These are phyloP conservation scores for Codiaeum variegatum DNA, from an alignment of 441 rosid species.

Conservation along the genomic window DNA sequence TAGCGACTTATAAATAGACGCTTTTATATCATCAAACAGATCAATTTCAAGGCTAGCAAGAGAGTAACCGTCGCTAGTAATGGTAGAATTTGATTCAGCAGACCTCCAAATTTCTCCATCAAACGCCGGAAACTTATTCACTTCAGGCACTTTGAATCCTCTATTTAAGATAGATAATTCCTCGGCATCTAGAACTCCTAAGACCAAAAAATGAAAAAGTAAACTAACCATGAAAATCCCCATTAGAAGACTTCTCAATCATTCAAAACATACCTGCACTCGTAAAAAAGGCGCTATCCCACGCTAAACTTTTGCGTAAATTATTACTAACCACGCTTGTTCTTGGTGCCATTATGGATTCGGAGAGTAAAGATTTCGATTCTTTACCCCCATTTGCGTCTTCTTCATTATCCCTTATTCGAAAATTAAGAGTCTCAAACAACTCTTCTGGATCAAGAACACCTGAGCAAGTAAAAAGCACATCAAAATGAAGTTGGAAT, in stretches of 20 bases:
- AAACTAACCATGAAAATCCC: neutral
- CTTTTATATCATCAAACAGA: slow-evolving; percentile 46
- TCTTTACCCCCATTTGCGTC: slow-evolving; percentile 12
- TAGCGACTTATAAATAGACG: slow-evolving; percentile 26
- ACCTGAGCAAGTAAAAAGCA: slow-evolving; percentile 32
- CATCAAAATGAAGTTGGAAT: neutral
- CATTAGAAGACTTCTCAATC: neutral
- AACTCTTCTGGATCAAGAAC: slow-evolving; percentile 66
- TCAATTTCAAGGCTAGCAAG: slow-evolving; percentile 53
- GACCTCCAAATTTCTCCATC: slow-evolving; percentile 34
- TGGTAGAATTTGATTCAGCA: slow-evolving; percentile 29
- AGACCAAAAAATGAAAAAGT: neutral
- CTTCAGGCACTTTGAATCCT: slow-evolving; percentile 38
- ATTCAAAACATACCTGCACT: slow-evolving; percentile 40
- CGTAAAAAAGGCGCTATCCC: slow-evolving; percentile 62
- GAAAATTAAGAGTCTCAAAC: slow-evolving; percentile 40
- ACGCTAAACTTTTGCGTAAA: slow-evolving; percentile 65
- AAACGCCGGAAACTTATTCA: slow-evolving; percentile 20
- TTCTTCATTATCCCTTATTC: slow-evolving; percentile 26
- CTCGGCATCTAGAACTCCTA: slow-evolving; percentile 70
- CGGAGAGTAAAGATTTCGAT: slow-evolving; percentile 19
- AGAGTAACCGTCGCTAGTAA: slow-evolving; percentile 31
- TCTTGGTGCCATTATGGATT: slow-evolving; percentile 17
- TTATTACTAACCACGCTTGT: slow-evolving; percentile 17
- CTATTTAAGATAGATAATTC: slow-evolving; percentile 52